Base-by-base conservation (phyloP, 1,139 yeast species). In the Magnusiomyces fungicola region DNA sequence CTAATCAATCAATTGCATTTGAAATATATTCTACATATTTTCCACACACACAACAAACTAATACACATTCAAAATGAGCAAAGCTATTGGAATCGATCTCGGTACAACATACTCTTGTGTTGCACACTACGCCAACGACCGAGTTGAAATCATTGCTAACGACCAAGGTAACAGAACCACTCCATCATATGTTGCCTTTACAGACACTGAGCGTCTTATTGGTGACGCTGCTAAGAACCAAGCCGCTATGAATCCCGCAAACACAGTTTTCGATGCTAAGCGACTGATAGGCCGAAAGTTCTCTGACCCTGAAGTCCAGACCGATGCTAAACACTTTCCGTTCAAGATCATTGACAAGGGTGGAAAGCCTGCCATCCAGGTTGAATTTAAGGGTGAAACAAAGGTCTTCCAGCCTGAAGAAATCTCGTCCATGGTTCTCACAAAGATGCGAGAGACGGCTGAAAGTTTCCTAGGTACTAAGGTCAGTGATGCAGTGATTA, bases 221-320 rank as follows among this genome's bases (percentile, higher is more conserved):
- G 97, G 97, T 81, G 96, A 89, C 76, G 95, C 96, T 69, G 96
- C 96, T 89, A 88, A 88, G 86, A 88, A 88, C 74, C 96, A 88
- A 78, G 96, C 96, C 69, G 96, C 96, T 73, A 80, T 88, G 80
- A 88, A 88, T 86, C 96, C 96, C 71, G 78, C 75, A 70, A 88
- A 88, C 83, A 88, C 96, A 62, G 95, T 88, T 65, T 88, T 88
- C 73, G 96, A 88, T 69, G 96, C 96, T 67, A 88, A 88, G 81
- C 94, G 96, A 80, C 81, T 88, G 73, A 88, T 88, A 64, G 96
- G 96, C 74, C 87, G 96, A 77, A 86, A 82, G 74, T 88, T 80
- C 74, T 76, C 76, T 58, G 96, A 88, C 63, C 83, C 83, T 61
- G 84, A 89, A 63, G 96, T 88, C 62, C 95, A 86, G 76, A 83